These are phyloP conservation scores for Saturnispora halmiae DNA, from an alignment of 805 yeast genomes.

Conservation along the genomic window DNA sequence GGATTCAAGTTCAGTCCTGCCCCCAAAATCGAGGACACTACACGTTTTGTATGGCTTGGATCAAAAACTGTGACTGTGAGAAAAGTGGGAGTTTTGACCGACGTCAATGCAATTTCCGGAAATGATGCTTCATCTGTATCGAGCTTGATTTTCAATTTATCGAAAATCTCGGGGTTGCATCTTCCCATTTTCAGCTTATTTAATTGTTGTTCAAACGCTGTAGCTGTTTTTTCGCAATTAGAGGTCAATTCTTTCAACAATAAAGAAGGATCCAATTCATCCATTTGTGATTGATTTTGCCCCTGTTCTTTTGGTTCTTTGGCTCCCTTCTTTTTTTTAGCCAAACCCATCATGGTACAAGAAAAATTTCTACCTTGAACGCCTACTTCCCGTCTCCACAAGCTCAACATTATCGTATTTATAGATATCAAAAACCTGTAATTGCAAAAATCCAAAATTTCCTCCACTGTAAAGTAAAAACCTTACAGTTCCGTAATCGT, in stretches of 20 bases:
- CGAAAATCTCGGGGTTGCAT: conserved; percentile 58
- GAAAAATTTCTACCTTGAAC: conserved; percentile 10
- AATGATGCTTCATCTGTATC: conserved; percentile 40
- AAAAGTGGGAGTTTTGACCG: conserved; percentile 53
- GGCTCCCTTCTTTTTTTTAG: conserved; percentile 14
- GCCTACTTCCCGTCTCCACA: too few relatives aligned
- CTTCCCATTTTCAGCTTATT: conserved; percentile 62
- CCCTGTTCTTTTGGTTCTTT: conserved; percentile 5
- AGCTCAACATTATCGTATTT: too few relatives aligned
- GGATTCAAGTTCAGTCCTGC: conserved; percentile 72
- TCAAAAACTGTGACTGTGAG: conserved; percentile 80
- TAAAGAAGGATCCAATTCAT: conserved; percentile 25
- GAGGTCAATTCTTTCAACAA: conserved; percentile 32
- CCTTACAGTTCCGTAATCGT: too few relatives aligned
- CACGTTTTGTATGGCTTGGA: conserved; percentile 59
- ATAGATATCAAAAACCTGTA: too few relatives aligned
- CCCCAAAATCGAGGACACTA: conserved; percentile 62
- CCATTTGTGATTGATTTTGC: conserved; percentile 16
- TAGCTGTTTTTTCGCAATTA: conserved; percentile 41
- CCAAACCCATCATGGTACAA: conserved; percentile 3
- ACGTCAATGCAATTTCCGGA: conserved; percentile 61
- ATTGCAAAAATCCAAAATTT: too few relatives aligned
- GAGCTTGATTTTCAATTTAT: conserved; percentile 43
- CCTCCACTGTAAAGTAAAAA: too few relatives aligned
- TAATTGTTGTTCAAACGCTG: conserved; percentile 44